Evolutionary conservation across 169 alveolate genomes (phyloP).

Genomic region (Eimeria sp.): DNA sequence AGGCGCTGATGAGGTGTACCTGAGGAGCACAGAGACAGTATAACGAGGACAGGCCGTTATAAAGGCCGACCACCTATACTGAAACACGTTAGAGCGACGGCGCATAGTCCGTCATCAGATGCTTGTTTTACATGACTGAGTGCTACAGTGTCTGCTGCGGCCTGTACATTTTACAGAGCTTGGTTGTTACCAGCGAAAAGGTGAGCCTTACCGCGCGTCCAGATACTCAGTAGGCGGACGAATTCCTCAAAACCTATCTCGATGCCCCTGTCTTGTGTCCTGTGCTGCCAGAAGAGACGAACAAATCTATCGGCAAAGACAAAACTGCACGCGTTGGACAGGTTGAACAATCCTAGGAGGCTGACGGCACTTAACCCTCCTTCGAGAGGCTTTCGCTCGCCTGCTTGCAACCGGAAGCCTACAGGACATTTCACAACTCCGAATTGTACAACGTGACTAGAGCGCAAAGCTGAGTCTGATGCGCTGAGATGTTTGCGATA

Average conservation of each 20-base stretch:
- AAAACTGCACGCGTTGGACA: slow-evolving; percentile 81
- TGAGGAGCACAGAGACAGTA: neutral
- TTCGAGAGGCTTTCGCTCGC: slow-evolving; percentile 77
- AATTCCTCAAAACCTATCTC: slow-evolving; percentile 85
- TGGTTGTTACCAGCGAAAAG: neutral
- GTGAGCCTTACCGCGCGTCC: slow-evolving; percentile 79
- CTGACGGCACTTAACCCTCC: slow-evolving; percentile 84
- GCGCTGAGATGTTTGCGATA: neutral
- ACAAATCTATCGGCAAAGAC: slow-evolving; percentile 80
- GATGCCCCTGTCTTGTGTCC: slow-evolving; percentile 79
- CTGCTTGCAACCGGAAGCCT: slow-evolving; percentile 82
- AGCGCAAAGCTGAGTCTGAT: neutral
- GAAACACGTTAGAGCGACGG: neutral
- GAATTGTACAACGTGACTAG: neutral
- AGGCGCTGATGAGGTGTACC: slow-evolving; percentile 81
- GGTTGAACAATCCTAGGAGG: slow-evolving; percentile 81
- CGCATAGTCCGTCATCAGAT: neutral
- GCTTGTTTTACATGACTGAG: neutral
- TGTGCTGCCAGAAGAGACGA: slow-evolving; percentile 81
- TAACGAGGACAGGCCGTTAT: neutral
- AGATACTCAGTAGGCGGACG: slow-evolving; percentile 75
- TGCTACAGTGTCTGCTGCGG: neutral
- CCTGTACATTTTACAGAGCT: neutral
- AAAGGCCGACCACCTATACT: neutral
- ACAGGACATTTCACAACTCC: neutral